Evolutionary conservation across 2,329 filamentous ascomycete species (phyloP), one percentile per base, ranked within the genome.

Genomic region (Epichloe glyceriae): DNA sequence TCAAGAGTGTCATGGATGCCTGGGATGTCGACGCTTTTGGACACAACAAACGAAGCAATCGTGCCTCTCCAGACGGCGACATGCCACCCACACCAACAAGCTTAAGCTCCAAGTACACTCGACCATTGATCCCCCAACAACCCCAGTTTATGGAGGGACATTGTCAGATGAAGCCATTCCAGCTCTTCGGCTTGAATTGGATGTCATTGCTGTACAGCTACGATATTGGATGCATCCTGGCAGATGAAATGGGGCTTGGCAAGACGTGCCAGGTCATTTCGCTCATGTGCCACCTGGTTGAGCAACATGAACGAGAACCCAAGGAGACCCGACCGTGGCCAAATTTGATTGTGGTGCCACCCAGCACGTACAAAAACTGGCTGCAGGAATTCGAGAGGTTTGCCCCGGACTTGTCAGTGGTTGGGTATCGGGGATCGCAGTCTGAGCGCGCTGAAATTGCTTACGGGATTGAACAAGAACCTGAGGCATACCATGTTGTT

Each of bases 251-350:
- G 93, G 93, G 87, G 48, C 73, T 91, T 40, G 93, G 93, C 44
- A 98, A 98, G 73, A 98, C 93, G 0, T 96, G 89, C 60, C 91
- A 98, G 62, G 88, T 97, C 54, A 95, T 98, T 58, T 83, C 88
- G 0, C 88, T 98, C 60, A 75, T 98, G 44, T 86, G 88, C 15
- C 84, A 95, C 59, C 73, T 98, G 26, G 81, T 86, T 15, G 81
- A 89, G 61, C 79, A 79, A 33, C 80, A 73, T 53, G 62, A 72
- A 35, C 60, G 61, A 5, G 54, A 58, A 3, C 54, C 53, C 4
- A 49, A 46, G 12, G 54, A 56, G 3, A 54, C 54, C 5, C 55
- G 75, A 70, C 62, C 80, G 61, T 72, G 88, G 87, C 61, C 88
- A 72, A 71, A 95, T 63, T 70, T 98, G 37, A 79, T 98, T 38